Percentiles rank a stretch among this genome's conserved stretches.
Evolutionary conservation across 768 basidiomycete species (phyloP).

Genomic region (Hygrophoropsis aurantiaca): DNA sequence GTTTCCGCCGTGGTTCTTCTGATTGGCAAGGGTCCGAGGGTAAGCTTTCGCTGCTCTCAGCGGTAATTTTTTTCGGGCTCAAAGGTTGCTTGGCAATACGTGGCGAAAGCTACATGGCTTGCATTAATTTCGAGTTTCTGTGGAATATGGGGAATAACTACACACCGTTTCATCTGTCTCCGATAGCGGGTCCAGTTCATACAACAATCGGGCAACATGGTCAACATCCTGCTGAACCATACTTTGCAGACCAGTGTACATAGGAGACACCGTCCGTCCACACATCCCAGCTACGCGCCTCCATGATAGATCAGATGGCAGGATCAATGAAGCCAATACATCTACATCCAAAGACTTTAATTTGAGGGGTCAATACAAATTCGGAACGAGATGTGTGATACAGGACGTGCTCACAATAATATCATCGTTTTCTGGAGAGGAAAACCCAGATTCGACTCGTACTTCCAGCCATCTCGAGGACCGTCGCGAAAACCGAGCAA

Average conservation of each 20-base stretch:
- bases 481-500: slow-evolving; percentile 10
- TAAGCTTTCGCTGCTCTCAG: neutral
- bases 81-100: neutral
- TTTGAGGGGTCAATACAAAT: neutral
- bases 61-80: neutral
- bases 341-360: slow-evolving; percentile 13
- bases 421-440: slow-evolving; percentile 2
- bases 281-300: slow-evolving; percentile 27
- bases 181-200: slow-evolving; percentile 34
- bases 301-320: slow-evolving; percentile 20
- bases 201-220: slow-evolving; percentile 41
- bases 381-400: neutral
- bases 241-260: slow-evolving; percentile 34
- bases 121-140: neutral
- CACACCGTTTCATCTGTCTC: slow-evolving; percentile 19
- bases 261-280: slow-evolving; percentile 28
- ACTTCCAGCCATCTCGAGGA: slow-evolving; percentile 10
- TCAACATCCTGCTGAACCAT: slow-evolving; percentile 40
- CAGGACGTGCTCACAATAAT: slow-evolving; percentile 11
- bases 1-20: slow-evolving; percentile 13
- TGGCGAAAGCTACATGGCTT: neutral
- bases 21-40: neutral
- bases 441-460: slow-evolving; percentile 7
- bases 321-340: slow-evolving; percentile 6
- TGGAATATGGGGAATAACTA: neutral